These are phyloP conservation scores for Lecanosticta acicola DNA, from an alignment of 2,329 filamentous ascomycete species.

Conservation along the genomic window DNA sequence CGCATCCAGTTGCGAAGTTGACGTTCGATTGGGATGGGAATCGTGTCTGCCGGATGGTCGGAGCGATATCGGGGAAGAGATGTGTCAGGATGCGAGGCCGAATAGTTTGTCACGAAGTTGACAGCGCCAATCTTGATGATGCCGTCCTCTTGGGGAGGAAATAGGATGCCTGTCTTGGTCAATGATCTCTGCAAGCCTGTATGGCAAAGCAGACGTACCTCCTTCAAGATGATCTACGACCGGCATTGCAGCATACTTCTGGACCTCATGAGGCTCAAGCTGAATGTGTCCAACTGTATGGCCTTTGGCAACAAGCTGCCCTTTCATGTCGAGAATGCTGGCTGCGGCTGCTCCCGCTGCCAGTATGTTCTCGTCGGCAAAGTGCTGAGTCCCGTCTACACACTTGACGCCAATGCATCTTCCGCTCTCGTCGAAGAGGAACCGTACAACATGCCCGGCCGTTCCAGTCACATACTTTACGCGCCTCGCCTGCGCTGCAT, in stretches of 20 bases:
- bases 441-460: conserved; percentile 36
- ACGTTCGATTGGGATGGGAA: conserved; percentile 12
- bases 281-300: conserved; percentile 28
- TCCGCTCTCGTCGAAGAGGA: conserved; percentile 35
- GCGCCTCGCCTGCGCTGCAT: conserved; percentile 40
- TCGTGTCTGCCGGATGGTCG: conserved; percentile 7
- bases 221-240: conserved; percentile 25
- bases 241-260: conserved; percentile 23
- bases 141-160: conserved; percentile 21
- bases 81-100: background rate
- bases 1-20: conserved; percentile 7
- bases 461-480: conserved; percentile 41
- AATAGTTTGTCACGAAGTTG: conserved; percentile 19
- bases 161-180: conserved; percentile 13
- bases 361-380: conserved; percentile 51
- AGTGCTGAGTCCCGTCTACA: conserved; percentile 42
- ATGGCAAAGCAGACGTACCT: conserved; percentile 4
- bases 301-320: conserved; percentile 21
- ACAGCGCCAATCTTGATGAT: conserved; percentile 20
- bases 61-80: conserved; percentile 13
- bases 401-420: conserved; percentile 44
- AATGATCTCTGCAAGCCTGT: background rate
- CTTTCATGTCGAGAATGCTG: conserved; percentile 38
- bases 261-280: conserved; percentile 26
- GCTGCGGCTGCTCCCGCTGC: conserved; percentile 54